These are phyloP conservation scores for Phytophthora podocarpi DNA, from an alignment of 352 stramenopile species.

Conservation along the genomic window DNA sequence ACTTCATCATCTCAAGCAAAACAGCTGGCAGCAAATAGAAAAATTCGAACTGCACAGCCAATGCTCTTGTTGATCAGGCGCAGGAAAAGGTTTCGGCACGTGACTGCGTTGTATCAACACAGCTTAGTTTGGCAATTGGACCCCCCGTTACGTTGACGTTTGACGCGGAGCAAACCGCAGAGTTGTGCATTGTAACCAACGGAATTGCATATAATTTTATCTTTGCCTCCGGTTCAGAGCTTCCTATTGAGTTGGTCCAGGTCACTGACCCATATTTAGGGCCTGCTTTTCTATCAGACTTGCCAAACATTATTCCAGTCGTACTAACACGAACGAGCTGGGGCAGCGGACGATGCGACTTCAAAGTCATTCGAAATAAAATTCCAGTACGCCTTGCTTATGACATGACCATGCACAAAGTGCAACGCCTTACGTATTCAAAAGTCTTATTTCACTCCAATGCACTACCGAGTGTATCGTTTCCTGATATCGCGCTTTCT, in stretches of 20 bases:
- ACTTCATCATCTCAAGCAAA: background rate
- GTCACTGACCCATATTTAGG: background rate
- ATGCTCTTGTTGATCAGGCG: background rate
- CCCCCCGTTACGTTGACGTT: constrained; percentile 6
- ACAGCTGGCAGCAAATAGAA: background rate
- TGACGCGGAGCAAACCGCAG: background rate
- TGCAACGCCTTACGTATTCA: background rate
- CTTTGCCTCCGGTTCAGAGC: background rate
- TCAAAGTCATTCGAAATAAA: background rate
- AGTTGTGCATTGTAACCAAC: constrained; percentile 6
- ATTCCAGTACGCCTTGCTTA: background rate
- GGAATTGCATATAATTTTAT: constrained; percentile 1
- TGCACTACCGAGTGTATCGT: background rate
- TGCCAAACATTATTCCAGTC: background rate
- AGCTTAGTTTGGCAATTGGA: background rate
- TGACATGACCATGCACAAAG: constrained; percentile 6
- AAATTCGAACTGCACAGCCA: background rate
- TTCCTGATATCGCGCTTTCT: constrained; percentile 2
- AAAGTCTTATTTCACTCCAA: background rate
- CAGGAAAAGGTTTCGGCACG: background rate
- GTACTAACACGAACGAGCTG: background rate
- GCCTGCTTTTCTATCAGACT: background rate
- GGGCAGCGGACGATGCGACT: background rate
- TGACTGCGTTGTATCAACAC: background rate
- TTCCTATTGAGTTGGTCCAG: background rate